Base-by-base conservation (phyloP, 1,284 basidiomycete genomes). In the Trametes hirsuta region DNA sequence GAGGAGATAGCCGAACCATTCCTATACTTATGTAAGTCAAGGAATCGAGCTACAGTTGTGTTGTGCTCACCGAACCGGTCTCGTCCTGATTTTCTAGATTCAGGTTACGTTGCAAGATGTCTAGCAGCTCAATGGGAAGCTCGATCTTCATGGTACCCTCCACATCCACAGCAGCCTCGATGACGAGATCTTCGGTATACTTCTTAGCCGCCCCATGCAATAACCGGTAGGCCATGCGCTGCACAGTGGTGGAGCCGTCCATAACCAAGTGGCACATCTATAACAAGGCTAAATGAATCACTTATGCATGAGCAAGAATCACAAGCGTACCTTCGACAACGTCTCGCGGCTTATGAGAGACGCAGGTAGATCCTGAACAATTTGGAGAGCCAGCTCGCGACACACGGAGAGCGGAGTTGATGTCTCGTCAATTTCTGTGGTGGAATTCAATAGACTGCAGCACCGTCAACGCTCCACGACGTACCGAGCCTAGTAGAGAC, bases 111-210 rank as follows among this genome's bases (percentile, higher is more conserved):
- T 83, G 83, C 12, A 93, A 69, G n/a, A 94, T 79, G 3, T 77
- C 75, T 18, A 96, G 66, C 11, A 97, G 77, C 67, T 92, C 87
- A 1, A 62, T 10, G 0, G 95, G 93, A 8, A 96, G 74, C 22
- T 83, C 77, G 10, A 79, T 74, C 56, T 79, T 82, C 53, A 83
- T 71, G 34, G 62, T 73, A 30, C 74, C 81, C 53, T 86, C 84
- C 0, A 81, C 78, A 61, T 91, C 88, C 8, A 95, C 86, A 37
- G 90, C 94, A 4, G 90, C 88, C 70, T 97, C 93, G 37, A 97
- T 83, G 18, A 96, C 93, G 45, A 95, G 79, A 58, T 90, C 75
- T 59, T 93, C 90, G 0, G 93, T 94, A 45, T 84, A 81, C 68
- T 85, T 86, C 67, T 79, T 77, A 9, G 91, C 86, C 5, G 89